These are phyloP conservation scores for Prunella vulgaris DNA, from an alignment of 257 asterid genomes.

Conservation along the genomic window DNA sequence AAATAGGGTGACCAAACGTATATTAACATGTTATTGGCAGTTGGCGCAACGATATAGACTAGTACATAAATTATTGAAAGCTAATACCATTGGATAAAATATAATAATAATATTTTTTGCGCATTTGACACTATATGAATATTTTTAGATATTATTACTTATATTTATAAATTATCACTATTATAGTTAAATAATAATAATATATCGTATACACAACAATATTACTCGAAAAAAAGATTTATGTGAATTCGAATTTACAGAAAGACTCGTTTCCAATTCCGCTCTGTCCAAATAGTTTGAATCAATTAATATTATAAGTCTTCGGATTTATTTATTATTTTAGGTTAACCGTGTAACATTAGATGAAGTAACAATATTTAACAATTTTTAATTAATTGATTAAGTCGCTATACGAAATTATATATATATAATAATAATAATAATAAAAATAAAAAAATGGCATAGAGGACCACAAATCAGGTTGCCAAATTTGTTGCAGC, in stretches of 20 bases:
- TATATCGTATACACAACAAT: no score
- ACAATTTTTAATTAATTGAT: neutral
- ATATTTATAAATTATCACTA: no score
- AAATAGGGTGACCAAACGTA: neutral
- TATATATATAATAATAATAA: neutral
- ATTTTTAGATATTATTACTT: no score
- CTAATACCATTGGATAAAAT: no score
- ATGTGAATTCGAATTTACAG: no score
- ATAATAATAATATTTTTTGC: no score
- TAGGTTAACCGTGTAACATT: neutral
- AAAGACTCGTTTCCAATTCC: no score
- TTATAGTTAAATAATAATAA: no score
- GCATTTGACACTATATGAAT: no score
- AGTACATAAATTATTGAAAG: no score
- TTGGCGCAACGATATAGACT: neutral
- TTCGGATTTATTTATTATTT: neutral
- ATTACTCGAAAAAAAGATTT: no score
- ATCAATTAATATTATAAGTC: neutral
- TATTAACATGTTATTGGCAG: neutral
- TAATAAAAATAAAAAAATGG: neutral
- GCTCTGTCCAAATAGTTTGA: no score
- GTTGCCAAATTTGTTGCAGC: neutral
- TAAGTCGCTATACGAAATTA: neutral
- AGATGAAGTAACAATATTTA: neutral
- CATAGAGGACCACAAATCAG: constrained; percentile 15